These are phyloP conservation scores for Platismatia glauca DNA, from an alignment of 495 filamentous ascomycete genomes.

Conservation along the genomic window DNA sequence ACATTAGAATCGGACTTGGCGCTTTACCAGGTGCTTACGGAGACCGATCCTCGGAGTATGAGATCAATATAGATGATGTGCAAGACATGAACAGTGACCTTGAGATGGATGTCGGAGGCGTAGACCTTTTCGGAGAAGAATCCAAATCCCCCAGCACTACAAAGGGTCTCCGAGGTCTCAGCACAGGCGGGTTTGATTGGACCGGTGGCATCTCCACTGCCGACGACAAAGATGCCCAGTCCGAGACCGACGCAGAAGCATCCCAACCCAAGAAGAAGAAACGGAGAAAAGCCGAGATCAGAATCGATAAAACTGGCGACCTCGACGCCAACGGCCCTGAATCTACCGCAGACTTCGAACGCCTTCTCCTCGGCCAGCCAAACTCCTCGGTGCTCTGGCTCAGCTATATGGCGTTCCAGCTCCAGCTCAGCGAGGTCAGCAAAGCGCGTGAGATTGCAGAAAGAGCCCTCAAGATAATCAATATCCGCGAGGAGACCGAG, in stretches of 20 bases:
- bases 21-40: neutral
- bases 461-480: constrained; percentile 80
- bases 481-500: constrained; percentile 75
- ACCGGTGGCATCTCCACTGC: constrained; percentile 47
- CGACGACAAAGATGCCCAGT: constrained; percentile 33
- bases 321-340: constrained; percentile 86
- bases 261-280: constrained; percentile 62
- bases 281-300: constrained; percentile 65
- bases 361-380: constrained; percentile 81
- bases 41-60: neutral
- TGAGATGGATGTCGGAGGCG: constrained; percentile 1
- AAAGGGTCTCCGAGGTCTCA: constrained; percentile 49
- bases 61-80: neutral
- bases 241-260: constrained; percentile 33
- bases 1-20: neutral
- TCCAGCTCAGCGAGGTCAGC: constrained; percentile 76
- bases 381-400: constrained; percentile 87
- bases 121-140: neutral
- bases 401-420: constrained; percentile 92
- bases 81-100: constrained; percentile 9
- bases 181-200: constrained; percentile 80
- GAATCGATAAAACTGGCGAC: constrained; percentile 80
- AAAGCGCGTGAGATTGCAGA: constrained; percentile 82
- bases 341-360: constrained; percentile 82
- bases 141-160: neutral